These are phyloP conservation scores for Aspergillus saccharolyticus DNA, from an alignment of 495 filamentous ascomycete species.

Conservation along the genomic window DNA sequence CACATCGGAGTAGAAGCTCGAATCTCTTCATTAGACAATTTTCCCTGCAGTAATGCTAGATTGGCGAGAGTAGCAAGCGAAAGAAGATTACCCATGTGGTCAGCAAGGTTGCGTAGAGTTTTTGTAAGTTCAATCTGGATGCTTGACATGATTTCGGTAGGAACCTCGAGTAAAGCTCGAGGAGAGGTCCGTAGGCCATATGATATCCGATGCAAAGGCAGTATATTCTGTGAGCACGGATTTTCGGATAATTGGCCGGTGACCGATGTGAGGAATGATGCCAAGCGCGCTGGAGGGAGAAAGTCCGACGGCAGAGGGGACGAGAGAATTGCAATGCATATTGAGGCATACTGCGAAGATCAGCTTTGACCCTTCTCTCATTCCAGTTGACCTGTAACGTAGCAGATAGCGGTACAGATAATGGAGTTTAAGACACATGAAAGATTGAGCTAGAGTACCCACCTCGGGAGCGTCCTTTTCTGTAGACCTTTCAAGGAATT, in stretches of 20 bases:
- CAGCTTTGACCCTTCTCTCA: constrained; percentile 5
- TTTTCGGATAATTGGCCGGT: constrained; percentile 28
- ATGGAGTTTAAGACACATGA: too few relatives aligned
- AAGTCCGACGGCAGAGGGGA: constrained; percentile 31
- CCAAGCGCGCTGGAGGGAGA: constrained; percentile 36
- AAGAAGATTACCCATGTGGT: constrained; percentile 44
- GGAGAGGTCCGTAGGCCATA: constrained; percentile 29
- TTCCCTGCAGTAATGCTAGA: constrained; percentile 24
- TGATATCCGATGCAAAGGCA: constrained; percentile 40
- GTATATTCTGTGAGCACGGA: constrained; percentile 37
- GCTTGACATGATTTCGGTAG: constrained; percentile 35
- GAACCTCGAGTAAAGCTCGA: constrained; percentile 29
- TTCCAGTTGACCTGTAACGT: background rate
- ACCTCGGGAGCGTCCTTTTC: constrained; percentile 32
- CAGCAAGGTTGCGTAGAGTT: constrained; percentile 41
- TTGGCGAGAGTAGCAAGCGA: constrained; percentile 47
- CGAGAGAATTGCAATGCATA: constrained; percentile 42
- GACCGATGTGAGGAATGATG: constrained; percentile 36
- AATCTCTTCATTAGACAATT: background rate
- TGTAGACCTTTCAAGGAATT: constrained; percentile 33
- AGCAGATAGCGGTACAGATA: background rate
- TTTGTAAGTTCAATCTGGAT: constrained; percentile 44
- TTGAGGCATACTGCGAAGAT: constrained; percentile 28
- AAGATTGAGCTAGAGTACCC: constrained; percentile 8
- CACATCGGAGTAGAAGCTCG: constrained; percentile 20